phyloP scores from a whole-genome alignment of 257 asterid genomes.

The Nicotiana tomentosiformis region DNA sequence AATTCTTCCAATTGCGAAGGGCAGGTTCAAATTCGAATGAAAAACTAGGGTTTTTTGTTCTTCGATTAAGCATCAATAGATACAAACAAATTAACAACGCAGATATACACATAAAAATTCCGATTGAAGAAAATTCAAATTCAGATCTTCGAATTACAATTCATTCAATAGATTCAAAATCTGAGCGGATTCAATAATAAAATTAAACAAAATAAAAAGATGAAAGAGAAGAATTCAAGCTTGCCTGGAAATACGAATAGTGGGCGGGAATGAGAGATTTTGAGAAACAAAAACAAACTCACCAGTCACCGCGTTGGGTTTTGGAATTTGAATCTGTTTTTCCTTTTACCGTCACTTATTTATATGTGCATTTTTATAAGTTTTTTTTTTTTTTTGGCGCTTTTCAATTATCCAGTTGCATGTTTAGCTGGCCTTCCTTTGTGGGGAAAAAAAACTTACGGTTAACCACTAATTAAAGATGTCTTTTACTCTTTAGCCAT shows the following conservation, averaged over 20 bases:
- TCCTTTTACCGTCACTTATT: background rate
- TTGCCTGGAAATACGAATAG: background rate
- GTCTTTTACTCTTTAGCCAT: too few relatives aligned
- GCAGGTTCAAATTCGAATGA: background rate
- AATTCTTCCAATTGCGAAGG: background rate
- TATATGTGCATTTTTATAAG: background rate
- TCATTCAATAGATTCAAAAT: background rate
- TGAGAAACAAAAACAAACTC: background rate
- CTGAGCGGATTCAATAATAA: background rate
- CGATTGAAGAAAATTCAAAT: background rate
- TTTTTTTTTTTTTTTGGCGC: too few relatives aligned
- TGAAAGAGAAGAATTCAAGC: background rate
- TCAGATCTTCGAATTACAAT: background rate
- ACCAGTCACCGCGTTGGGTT: background rate
- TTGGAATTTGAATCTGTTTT: background rate
- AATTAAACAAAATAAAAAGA: background rate
- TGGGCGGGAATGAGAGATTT: slow-evolving; percentile 3
- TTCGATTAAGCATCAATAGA: background rate
- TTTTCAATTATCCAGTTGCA: too few relatives aligned
- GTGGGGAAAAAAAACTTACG: too few relatives aligned
- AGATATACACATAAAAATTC: background rate
- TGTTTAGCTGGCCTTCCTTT: too few relatives aligned
- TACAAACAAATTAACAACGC: background rate
- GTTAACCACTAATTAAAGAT: too few relatives aligned
- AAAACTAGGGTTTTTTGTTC: too few relatives aligned